A percentile compares a stretch with the other conserved stretches of the same genome.
Conservation (phyloP, 495 filamentous ascomycete genomes). For the Daldinia bambusicola region DNA sequence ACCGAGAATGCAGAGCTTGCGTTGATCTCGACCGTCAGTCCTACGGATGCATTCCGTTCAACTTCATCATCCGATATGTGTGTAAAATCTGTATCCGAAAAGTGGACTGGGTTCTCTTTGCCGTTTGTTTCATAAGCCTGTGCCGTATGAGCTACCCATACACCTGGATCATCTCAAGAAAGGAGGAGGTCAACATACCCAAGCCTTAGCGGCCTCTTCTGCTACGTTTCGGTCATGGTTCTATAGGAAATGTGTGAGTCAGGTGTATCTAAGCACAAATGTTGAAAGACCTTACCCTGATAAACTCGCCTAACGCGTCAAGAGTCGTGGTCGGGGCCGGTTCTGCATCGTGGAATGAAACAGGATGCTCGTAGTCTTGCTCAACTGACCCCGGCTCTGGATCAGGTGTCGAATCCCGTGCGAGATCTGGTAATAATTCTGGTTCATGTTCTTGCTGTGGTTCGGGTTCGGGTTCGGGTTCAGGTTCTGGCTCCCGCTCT, state of each 20-base stretch:
- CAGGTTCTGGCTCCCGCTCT: background rate
- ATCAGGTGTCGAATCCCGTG: background rate
- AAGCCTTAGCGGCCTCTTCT: conserved; percentile 11
- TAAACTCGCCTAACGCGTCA: conserved; percentile 16
- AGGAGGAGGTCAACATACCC: conserved; percentile 4
- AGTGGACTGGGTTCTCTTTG: conserved; percentile 22
- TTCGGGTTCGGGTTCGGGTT: background rate
- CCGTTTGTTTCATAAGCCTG: conserved; percentile 23
- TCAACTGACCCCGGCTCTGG: conserved; percentile 1
- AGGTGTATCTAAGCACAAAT: background rate
- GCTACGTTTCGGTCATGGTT: background rate
- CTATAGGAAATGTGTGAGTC: conserved; percentile 17
- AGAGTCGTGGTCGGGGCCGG: conserved; percentile 2
- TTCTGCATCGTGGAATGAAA: conserved; percentile 4
- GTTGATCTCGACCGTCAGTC: conserved; percentile 18
- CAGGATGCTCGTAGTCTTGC: conserved; percentile 2
- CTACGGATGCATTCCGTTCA: conserved; percentile 24
- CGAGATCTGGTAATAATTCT: background rate
- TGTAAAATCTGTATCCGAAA: conserved; percentile 22
- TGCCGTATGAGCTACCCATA: conserved; percentile 9
- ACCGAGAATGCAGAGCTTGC: conserved; percentile 23
- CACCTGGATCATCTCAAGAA: background rate
- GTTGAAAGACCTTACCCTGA: conserved; percentile 10
- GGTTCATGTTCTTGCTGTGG: background rate
- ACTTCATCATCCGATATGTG: conserved; percentile 22